Percentiles rank a stretch among this genome's conserved stretches.
phyloP scores from a whole-genome alignment of 345 rosid genomes.

The Excoecaria agallocha region DNA sequence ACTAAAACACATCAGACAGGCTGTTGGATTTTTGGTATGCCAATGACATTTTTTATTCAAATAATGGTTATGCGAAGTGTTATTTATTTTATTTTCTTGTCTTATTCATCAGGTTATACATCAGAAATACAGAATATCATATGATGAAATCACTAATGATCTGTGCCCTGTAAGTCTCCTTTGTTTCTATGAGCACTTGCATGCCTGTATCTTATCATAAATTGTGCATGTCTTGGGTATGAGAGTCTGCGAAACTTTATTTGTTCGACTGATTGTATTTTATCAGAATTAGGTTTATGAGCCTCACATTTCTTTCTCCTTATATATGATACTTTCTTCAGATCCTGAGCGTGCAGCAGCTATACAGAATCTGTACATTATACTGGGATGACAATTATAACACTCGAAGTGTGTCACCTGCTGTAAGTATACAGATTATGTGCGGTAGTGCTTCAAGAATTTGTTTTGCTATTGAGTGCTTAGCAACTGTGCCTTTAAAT shows the following conservation, averaged over 20 bases:
- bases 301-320: not conserved
- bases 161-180: slow-evolving; percentile 79
- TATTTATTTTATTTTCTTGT: not conserved
- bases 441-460: not conserved
- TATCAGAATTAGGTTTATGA: not conserved
- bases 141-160: slow-evolving; percentile 90
- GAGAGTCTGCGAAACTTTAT: not conserved
- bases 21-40: slow-evolving; percentile 98
- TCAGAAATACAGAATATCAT: slow-evolving; percentile 94
- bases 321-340: slow-evolving; percentile 30
- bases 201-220: not conserved
- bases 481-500: not conserved
- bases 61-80: not conserved
- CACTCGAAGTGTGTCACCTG: slow-evolving; percentile 87
- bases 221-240: not conserved
- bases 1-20: slow-evolving; percentile 94
- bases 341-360: slow-evolving; percentile 96
- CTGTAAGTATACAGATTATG: slow-evolving; percentile 45
- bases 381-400: slow-evolving; percentile 99
- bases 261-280: not conserved
- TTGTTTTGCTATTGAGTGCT: slow-evolving; percentile 6
- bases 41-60: not conserved
- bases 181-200: not conserved
- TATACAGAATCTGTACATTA: slow-evolving; percentile 90
- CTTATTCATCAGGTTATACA: slow-evolving; percentile 74